phyloP scores from a whole-genome alignment of 768 basidiomycete genomes.

The Lyophyllum atratum region DNA sequence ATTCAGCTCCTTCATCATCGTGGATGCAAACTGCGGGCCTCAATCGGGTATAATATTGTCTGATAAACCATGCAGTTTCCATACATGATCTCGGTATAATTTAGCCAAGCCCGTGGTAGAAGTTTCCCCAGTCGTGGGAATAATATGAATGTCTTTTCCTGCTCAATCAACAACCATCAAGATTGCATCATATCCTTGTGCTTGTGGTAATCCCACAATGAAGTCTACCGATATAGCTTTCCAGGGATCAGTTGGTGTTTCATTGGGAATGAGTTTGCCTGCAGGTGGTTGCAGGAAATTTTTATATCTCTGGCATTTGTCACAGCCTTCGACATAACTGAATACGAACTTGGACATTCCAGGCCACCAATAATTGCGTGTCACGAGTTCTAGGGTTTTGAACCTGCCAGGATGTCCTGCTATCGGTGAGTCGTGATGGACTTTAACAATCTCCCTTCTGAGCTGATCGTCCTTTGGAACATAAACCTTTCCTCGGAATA shows the following conservation, averaged over 20 bases:
- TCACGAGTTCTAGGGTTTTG: constrained; percentile 14
- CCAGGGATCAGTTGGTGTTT: neutral
- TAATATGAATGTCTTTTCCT: neutral
- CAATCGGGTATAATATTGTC: constrained; percentile 1
- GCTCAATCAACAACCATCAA: constrained; percentile 1
- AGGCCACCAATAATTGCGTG: constrained; percentile 24
- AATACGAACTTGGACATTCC: constrained; percentile 21
- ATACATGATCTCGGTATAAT: constrained; percentile 3
- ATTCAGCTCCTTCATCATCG: neutral
- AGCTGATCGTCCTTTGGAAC: constrained; percentile 4
- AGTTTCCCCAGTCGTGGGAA: neutral
- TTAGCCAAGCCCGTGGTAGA: neutral
- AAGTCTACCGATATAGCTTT: neutral
- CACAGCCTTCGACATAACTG: constrained; percentile 16
- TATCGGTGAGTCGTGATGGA: constrained; percentile 22
- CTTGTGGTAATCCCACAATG: neutral
- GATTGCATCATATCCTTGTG: constrained; percentile 1
- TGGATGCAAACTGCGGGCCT: constrained; percentile 3
- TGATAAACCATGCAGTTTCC: neutral
- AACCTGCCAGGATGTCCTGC: neutral
- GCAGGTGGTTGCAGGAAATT: too few relatives aligned
- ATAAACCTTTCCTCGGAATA: constrained; percentile 10
- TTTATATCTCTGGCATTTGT: neutral
- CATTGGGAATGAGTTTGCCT: neutral
- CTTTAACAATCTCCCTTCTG: constrained; percentile 21